Evolutionary conservation across 805 yeast species (phyloP).

Genomic region (Isabelozyma pseudorhagii): DNA sequence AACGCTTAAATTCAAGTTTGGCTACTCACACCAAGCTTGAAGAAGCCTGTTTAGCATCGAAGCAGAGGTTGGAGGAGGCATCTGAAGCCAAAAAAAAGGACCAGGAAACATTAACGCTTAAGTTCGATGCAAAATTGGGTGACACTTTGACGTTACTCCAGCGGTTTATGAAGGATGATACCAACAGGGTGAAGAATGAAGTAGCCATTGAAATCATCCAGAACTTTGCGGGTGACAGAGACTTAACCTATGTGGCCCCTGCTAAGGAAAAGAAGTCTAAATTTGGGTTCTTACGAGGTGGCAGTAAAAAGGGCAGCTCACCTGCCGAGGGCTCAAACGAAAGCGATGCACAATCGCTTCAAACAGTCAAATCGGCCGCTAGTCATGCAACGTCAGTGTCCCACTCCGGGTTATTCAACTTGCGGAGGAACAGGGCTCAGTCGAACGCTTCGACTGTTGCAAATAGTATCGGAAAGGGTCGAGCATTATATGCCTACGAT

Average conservation of each 20-base stretch:
- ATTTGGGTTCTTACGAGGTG: conserved; percentile 49
- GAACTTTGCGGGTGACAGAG: conserved; percentile 74
- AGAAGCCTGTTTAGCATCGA: conserved; percentile 43
- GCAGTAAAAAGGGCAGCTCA: conserved; percentile 11
- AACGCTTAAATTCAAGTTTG: conserved; percentile 42
- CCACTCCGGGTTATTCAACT: conserved; percentile 33
- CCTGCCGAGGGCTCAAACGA: conserved; percentile 4
- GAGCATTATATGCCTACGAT: conserved; percentile 63
- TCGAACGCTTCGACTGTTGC: conserved; percentile 15
- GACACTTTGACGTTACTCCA: conserved; percentile 53
- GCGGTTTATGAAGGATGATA: conserved; percentile 70
- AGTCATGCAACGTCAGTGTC: conserved; percentile 23
- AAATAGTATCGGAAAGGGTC: conserved; percentile 23
- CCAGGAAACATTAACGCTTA: conserved; percentile 37
- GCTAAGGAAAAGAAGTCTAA: conserved; percentile 53
- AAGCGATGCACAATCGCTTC: conserved; percentile 23
- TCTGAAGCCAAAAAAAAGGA: conserved; percentile 31
- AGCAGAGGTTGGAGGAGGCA: conserved; percentile 48
- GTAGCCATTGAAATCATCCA: conserved; percentile 91
- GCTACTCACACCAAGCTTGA: conserved; percentile 38
- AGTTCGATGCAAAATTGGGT: conserved; percentile 52
- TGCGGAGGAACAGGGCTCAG: conserved; percentile 30
- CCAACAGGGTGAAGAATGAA: conserved; percentile 67
- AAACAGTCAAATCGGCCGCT: conserved; percentile 28
- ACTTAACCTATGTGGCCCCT: conserved; percentile 55